Evolutionary conservation across 805 yeast species (phyloP).

Genomic region (Komagataella populi): DNA sequence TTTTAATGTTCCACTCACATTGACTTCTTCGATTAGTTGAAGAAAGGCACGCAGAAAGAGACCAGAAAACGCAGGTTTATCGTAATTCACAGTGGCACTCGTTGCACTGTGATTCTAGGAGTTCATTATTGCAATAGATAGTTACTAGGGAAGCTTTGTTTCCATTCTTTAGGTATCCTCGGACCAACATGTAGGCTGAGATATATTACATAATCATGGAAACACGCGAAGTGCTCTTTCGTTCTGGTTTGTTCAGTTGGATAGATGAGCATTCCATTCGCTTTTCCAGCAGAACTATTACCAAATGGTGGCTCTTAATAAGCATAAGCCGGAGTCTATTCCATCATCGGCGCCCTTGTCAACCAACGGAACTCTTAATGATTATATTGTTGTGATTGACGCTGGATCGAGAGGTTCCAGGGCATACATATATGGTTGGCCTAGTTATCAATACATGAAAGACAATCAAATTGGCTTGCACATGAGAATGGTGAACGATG

Average conservation of each 20-base stretch:
- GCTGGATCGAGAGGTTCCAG: slow-evolving; percentile 58
- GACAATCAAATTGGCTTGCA: slow-evolving; percentile 11
- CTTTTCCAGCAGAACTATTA: not conserved
- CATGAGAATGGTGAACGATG: slow-evolving; percentile 4
- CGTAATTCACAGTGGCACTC: not conserved
- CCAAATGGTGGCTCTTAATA: not conserved
- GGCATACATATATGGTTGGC: slow-evolving; percentile 46
- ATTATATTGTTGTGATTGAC: slow-evolving; percentile 48
- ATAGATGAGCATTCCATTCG: not conserved
- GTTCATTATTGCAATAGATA: not conserved
- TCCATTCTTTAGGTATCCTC: not conserved
- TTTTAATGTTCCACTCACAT: not conserved
- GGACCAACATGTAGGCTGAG: not conserved
- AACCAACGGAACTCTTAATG: slow-evolving; percentile 36
- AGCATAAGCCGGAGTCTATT: not conserved
- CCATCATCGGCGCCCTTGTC: slow-evolving; percentile 18
- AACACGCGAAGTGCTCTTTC: not conserved
- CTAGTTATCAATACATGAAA: slow-evolving; percentile 19
- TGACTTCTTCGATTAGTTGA: not conserved
- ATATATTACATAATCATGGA: not conserved
- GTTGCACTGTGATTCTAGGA: not conserved
- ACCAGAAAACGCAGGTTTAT: not conserved
- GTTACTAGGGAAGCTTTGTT: not conserved
- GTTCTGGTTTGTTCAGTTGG: not conserved
- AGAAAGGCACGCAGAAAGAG: not conserved